Percentiles rank a stretch among this genome's conserved stretches.
phyloP scores from a whole-genome alignment of 163 green algal genomes.

The Scenedesmus sp. region DNA sequence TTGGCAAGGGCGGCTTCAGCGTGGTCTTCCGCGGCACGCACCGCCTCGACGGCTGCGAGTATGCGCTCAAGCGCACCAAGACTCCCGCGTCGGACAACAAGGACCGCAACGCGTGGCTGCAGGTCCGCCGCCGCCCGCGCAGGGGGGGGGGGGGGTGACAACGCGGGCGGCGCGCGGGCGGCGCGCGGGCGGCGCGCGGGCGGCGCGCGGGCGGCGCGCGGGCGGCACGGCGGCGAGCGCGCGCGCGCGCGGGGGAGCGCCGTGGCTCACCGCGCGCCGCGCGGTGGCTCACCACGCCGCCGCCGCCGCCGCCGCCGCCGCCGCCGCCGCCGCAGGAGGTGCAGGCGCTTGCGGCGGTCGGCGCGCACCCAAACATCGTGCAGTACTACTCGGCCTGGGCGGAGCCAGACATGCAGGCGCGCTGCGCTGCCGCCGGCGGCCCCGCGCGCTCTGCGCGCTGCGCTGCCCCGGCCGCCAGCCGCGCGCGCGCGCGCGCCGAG shows the following conservation, averaged over 20 bases:
- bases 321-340: slow-evolving; percentile 67
- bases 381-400: slow-evolving; percentile 81
- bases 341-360: slow-evolving; percentile 75
- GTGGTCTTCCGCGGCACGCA: slow-evolving; percentile 75
- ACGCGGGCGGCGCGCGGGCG: too few species aligned
- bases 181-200: too few species aligned
- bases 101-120: slow-evolving; percentile 65
- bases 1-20: slow-evolving; percentile 87
- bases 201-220: too few species aligned
- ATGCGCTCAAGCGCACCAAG: slow-evolving; percentile 83
- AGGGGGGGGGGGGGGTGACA: background rate
- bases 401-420: slow-evolving; percentile 60
- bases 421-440: too few species aligned
- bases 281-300: too few species aligned
- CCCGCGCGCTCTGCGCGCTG: too few species aligned
- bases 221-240: too few species aligned
- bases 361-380: slow-evolving; percentile 81
- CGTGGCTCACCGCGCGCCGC: too few species aligned
- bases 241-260: too few species aligned
- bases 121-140: slow-evolving; percentile 58
- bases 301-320: background rate
- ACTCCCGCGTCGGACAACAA: slow-evolving; percentile 55
- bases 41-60: slow-evolving; percentile 79
- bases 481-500: too few species aligned
- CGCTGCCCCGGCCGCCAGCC: too few species aligned